Evolutionary conservation across 139 green algal genomes (phyloP), one percentile per base, ranked within the genome.

Genomic region (Coccomyxa sp.): DNA sequence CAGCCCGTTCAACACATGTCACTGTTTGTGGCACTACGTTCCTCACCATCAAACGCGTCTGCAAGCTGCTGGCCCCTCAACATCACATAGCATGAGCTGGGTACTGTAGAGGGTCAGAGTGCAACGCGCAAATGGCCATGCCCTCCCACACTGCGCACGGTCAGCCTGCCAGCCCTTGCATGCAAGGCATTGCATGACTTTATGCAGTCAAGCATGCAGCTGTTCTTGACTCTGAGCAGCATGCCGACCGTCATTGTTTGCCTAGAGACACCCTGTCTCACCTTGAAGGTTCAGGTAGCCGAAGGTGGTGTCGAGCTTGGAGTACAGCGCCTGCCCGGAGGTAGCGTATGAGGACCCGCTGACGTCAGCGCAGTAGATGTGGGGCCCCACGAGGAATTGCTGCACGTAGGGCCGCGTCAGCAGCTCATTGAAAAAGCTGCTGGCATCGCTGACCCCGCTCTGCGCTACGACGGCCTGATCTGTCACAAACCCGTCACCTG

Each of bases 401-500:
- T 50, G 39, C 50, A 72, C 38, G 78, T 82, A 82, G 37, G 37
- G 35, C 72, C 78, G 78, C 35, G 39, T 74, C 9, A 78, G 36
- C 2, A 82, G 54, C 37, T 54, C 36, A 0, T 44, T 78, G 71
- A 82, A 78, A 37, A 82, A 82, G 12, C 31, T 10, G 27, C 34
- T 74, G 8, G 78, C 44, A 71, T 72, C 39, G n/a, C 41, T 73
- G 41, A 55, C 27, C 22, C 78, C 50, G 4, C 34, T 36, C 6
- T 33, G 8, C 24, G 16, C 22, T 14, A 77, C 68, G 31, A 74
- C 27, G 22, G 24, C 18, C 22, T 37, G 0, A 50, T 77, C 78
- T 34, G 70, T 82, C 31, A 31, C 35, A 38, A 64, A 82, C 31
- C 78, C 78, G 31, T 82, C 78, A 18, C 78, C 78, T 39, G 64